phyloP scores from a whole-genome alignment of 345 rosid species.

The Salix purpurea region DNA sequence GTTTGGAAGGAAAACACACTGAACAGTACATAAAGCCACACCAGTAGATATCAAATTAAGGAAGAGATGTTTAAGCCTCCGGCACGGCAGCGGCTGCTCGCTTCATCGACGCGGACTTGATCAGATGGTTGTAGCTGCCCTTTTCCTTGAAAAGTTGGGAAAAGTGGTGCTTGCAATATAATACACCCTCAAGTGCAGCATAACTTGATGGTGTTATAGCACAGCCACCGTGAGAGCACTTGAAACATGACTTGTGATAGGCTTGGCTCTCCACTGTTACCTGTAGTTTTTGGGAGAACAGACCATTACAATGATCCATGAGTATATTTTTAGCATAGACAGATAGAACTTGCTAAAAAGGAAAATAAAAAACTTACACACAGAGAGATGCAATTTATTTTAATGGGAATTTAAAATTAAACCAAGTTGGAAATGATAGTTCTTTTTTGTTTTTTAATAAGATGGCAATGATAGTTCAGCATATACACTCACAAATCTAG shows the following conservation, averaged over 20 bases:
- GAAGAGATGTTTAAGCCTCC: slow-evolving; percentile 45
- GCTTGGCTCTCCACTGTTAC: slow-evolving; percentile 84
- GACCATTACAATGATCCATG: not conserved
- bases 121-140: slow-evolving; percentile 90
- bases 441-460: too few species aligned
- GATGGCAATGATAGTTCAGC: not conserved
- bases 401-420: not conserved
- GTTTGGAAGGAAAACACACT: slow-evolving; percentile 12
- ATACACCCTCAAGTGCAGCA: slow-evolving; percentile 91
- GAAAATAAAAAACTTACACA: not conserved
- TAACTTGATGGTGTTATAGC: slow-evolving; percentile 84
- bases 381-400: not conserved
- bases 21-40: slow-evolving; percentile 14
- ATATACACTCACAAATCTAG: not conserved
- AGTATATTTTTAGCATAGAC: not conserved
- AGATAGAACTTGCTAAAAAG: not conserved
- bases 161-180: slow-evolving; percentile 96
- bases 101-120: slow-evolving; percentile 76
- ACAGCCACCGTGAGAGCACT: slow-evolving; percentile 96
- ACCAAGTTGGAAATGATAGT: not conserved
- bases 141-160: slow-evolving; percentile 98
- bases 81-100: slow-evolving; percentile 63
- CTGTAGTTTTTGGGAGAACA: slow-evolving; percentile 25
- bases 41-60: not conserved
- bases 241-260: slow-evolving; percentile 93